A percentile compares a stretch with the other conserved stretches of the same genome.
phyloP scores from a whole-genome alignment of 495 filamentous ascomycete species.

The Penicillium paradoxum region DNA sequence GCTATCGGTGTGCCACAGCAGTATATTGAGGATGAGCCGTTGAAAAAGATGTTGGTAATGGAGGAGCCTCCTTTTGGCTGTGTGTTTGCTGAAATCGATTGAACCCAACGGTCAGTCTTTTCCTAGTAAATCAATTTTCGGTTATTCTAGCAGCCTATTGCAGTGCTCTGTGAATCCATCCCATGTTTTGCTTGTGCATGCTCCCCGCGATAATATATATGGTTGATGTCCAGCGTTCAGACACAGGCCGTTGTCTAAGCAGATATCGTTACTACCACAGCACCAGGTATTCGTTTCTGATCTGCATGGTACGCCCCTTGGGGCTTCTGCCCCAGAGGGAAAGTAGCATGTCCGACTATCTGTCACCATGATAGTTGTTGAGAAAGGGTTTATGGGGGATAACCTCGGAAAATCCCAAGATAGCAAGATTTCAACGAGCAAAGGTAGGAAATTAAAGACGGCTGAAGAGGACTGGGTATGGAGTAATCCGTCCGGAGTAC shows the following conservation, averaged over 20 bases:
- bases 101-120: background rate
- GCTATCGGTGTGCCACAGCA: constrained; percentile 1
- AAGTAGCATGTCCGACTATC: background rate
- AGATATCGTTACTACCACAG: background rate
- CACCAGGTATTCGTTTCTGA: constrained; percentile 1
- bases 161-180: background rate
- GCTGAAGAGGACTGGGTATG: background rate
- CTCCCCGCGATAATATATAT: background rate
- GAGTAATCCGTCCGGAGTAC: too few species aligned
- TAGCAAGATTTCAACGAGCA: too few species aligned
- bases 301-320: background rate
- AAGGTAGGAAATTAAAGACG: background rate
- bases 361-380: background rate
- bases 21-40: background rate
- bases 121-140: background rate
- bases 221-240: background rate
- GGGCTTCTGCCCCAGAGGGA: background rate
- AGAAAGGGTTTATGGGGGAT: too few species aligned
- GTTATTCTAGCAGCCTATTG: background rate
- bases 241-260: background rate
- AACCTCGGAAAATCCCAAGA: too few species aligned
- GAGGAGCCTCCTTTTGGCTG: background rate
- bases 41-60: background rate
- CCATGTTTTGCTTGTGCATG: constrained; percentile 3
- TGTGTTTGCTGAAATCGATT: background rate